A percentile compares a stretch with the other conserved stretches of the same genome.
phyloP scores from a whole-genome alignment of 352 stramenopile genomes.

The Pythium rishiriense region DNA sequence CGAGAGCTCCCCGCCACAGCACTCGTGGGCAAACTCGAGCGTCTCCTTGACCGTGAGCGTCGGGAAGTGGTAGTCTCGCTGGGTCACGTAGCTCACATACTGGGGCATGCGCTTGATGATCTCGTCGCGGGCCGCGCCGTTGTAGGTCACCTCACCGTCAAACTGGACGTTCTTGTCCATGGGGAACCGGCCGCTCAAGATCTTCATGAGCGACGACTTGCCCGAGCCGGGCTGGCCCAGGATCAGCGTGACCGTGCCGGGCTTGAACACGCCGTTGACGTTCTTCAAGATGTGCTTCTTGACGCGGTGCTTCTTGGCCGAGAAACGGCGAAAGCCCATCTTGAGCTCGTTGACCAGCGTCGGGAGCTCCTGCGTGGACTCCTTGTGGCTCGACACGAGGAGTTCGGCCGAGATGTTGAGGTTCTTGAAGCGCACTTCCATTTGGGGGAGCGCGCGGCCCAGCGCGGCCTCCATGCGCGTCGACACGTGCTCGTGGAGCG shows the following conservation, averaged over 20 bases:
- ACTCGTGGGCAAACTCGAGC: slow-evolving; percentile 56
- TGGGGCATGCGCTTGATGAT: slow-evolving; percentile 40
- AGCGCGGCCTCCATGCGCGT: slow-evolving; percentile 30
- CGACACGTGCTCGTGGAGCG: slow-evolving; percentile 35
- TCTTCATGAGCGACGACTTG: slow-evolving; percentile 57
- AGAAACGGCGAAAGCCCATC: slow-evolving; percentile 5
- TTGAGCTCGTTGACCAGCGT: slow-evolving; percentile 19
- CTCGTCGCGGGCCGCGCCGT: slow-evolving; percentile 33
- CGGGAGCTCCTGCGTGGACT: slow-evolving; percentile 15
- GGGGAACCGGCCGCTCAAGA: slow-evolving; percentile 50
- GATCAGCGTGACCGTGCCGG: slow-evolving; percentile 29
- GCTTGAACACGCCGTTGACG: slow-evolving; percentile 30
- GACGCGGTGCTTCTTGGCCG: slow-evolving; percentile 19
- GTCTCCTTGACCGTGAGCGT: slow-evolving; percentile 51
- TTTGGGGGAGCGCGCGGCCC: slow-evolving; percentile 15
- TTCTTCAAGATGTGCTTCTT: slow-evolving; percentile 34
- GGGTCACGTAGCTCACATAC: slow-evolving; percentile 50
- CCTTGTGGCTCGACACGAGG: slow-evolving; percentile 11
- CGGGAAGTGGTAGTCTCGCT: slow-evolving; percentile 47
- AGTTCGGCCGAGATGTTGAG: slow-evolving; percentile 35
- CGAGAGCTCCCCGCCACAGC: slow-evolving; percentile 41
- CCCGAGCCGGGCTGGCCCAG: slow-evolving; percentile 23
- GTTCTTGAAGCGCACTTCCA: slow-evolving; percentile 41
- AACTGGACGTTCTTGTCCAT: slow-evolving; percentile 38
- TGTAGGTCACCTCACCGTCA: slow-evolving; percentile 46